Evolutionary conservation across 805 yeast genomes (phyloP).

Genomic region (Saccharomycopsis guyanensis): DNA sequence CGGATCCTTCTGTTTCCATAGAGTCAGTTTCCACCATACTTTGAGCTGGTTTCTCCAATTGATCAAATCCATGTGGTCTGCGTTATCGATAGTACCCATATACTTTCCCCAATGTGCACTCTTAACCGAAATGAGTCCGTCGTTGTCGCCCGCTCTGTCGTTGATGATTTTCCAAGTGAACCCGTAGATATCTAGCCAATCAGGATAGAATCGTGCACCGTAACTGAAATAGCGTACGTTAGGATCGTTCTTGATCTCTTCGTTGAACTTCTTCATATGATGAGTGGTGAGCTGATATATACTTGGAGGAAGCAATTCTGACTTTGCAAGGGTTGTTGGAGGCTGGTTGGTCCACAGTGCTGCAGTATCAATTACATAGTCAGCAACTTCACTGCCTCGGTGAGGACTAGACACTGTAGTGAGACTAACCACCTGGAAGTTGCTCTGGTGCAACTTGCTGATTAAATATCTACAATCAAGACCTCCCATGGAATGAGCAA

Average conservation of each 20-base stretch:
- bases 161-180: slow-evolving; percentile 59
- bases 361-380: slow-evolving; percentile 40
- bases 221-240: slow-evolving; percentile 70
- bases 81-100: slow-evolving; percentile 66
- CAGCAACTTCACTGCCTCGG: slow-evolving; percentile 78
- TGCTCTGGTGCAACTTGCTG: slow-evolving; percentile 38
- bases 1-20: slow-evolving; percentile 30
- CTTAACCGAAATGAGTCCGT: slow-evolving; percentile 75
- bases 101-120: slow-evolving; percentile 82
- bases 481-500: slow-evolving; percentile 96
- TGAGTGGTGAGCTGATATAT: slow-evolving; percentile 62
- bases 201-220: slow-evolving; percentile 68
- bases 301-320: slow-evolving; percentile 31
- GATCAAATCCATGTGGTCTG: slow-evolving; percentile 80
- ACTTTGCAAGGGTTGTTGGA: background rate
- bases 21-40: slow-evolving; percentile 28
- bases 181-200: slow-evolving; percentile 52
- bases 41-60: slow-evolving; percentile 65
- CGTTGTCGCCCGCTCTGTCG: slow-evolving; percentile 49
- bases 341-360: background rate
- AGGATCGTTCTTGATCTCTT: slow-evolving; percentile 44
- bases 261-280: slow-evolving; percentile 47
- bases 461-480: slow-evolving; percentile 75
- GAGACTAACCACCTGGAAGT: slow-evolving; percentile 58
- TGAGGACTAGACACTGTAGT: slow-evolving; percentile 90